Base-by-base conservation (phyloP, 164 flowering plant species). In the Nelumbo lutea region DNA sequence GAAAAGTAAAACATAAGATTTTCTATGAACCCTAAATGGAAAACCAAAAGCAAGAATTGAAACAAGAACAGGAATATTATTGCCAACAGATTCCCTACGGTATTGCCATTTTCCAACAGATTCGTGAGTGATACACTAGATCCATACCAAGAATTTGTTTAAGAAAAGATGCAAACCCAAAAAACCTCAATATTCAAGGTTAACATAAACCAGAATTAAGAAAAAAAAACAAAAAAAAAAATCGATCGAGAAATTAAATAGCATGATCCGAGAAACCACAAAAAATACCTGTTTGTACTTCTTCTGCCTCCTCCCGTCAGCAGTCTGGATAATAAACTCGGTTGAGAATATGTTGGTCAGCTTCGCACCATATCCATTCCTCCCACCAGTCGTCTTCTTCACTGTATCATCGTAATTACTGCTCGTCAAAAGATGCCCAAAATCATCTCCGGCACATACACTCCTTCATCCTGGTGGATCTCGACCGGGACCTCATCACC, bases 381-480 rank as follows among this genome's bases (percentile, higher is more conserved):
- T 76, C 42, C 97, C 99, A 15, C 99, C 97, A 0, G 97, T 95
- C 0, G 99, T 95, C 86, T 95, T 92, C 88, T 86, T 95, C 72
- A 61, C 79, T 0, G 70, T 61, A 66, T 95, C 99, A 67, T 95
- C 90, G 41, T 95, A 95, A 66, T 90, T 95, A 66, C 99, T 95
- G 66, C 99, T 95, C 2, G 99, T 95, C 82, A 95, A 75, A 71
- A 95, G 68, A 72, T 90, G 97, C 61, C 99, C 99, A 64, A 95
- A 95, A 95, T 95, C 94, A 95, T 48, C 78, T 95, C 99, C 9
- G 99, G 99, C 9, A 95, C 99, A 76, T 90, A 95, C 5, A 95
- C 89, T 13, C 87, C 85, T 72, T 95, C 97, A 77, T 92, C 97
- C 79, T 89, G 86, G 61, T 95, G 98, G 57, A 95, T 81, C 87